Conservation (phyloP, 805 yeast species). For the Wickerhamiella occidentalis region DNA sequence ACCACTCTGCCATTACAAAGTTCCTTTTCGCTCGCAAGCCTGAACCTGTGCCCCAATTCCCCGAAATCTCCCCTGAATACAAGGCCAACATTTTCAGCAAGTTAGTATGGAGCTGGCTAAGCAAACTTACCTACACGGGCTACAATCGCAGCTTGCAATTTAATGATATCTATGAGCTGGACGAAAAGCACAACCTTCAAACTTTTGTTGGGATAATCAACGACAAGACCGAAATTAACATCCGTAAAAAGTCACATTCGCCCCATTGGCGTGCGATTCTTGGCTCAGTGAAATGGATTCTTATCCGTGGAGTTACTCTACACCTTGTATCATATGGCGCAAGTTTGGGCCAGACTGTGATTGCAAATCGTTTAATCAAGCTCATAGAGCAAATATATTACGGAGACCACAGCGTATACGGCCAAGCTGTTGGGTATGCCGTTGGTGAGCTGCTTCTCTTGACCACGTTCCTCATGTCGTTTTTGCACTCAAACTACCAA, state of each 20-base stretch:
- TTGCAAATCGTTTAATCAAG: constrained; percentile 18
- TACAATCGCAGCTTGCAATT: constrained; percentile 20
- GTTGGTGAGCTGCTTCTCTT: constrained; percentile 39
- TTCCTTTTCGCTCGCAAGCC: constrained; percentile 16
- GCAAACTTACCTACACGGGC: constrained; percentile 34
- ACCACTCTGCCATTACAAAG: constrained; percentile 15
- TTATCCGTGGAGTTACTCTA: constrained; percentile 3
- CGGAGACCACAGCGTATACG: not conserved
- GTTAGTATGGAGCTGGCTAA: constrained; percentile 43
- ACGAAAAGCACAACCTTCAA: constrained; percentile 16
- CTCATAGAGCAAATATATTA: constrained; percentile 14
- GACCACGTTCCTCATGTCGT: not conserved
- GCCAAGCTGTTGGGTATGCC: constrained; percentile 61
- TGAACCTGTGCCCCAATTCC: constrained; percentile 20
- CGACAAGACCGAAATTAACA: constrained; percentile 13
- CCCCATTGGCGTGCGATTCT: constrained; percentile 15
- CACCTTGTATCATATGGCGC: constrained; percentile 16
- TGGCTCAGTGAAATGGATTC: constrained; percentile 19
- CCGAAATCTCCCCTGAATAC: constrained; percentile 16
- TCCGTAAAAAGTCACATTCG: constrained; percentile 1
- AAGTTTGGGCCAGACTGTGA: constrained; percentile 20
- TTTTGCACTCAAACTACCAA: not conserved
- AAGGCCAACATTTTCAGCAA: constrained; percentile 31
- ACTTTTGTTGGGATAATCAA: constrained; percentile 15
- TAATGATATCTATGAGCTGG: constrained; percentile 19